phyloP scores from a whole-genome alignment of 2,329 filamentous ascomycete genomes.

The Alternaria metachromatica region DNA sequence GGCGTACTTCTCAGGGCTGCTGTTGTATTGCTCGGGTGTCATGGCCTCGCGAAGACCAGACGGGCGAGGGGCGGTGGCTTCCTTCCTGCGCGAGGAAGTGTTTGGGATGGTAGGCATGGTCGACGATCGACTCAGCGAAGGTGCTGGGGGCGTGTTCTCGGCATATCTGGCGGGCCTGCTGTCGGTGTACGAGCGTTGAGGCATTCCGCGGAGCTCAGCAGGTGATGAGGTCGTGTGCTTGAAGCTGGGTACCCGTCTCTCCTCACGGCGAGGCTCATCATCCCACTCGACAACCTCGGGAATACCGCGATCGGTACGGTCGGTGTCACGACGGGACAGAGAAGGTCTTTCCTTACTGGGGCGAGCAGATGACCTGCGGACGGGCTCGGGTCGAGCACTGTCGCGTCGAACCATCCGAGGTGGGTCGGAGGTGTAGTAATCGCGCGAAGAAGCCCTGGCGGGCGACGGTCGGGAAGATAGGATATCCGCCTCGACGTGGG shows the following conservation, averaged over 20 bases:
- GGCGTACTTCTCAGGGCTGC: not conserved
- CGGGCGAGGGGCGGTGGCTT: slow-evolving; percentile 25
- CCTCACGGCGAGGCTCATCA: slow-evolving; percentile 24
- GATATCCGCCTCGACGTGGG: slow-evolving; percentile 31
- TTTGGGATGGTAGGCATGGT: slow-evolving; percentile 48
- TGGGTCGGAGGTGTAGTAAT: slow-evolving; percentile 37
- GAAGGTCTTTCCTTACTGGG: slow-evolving; percentile 36
- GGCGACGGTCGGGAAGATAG: slow-evolving; percentile 32
- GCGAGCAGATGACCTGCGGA: slow-evolving; percentile 45
- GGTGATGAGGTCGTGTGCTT: slow-evolving; percentile 49
- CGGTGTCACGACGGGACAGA: slow-evolving; percentile 34
- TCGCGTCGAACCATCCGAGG: slow-evolving; percentile 28
- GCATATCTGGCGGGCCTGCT: slow-evolving; percentile 30
- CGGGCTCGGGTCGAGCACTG: slow-evolving; percentile 31
- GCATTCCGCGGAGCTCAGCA: slow-evolving; percentile 34
- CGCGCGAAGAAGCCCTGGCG: slow-evolving; percentile 38
- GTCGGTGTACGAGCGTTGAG: slow-evolving; percentile 41
- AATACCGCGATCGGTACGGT: slow-evolving; percentile 37
- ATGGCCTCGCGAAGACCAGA: slow-evolving; percentile 42
- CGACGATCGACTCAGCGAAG: slow-evolving; percentile 51
- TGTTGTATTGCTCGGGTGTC: slow-evolving; percentile 28
- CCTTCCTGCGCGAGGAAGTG: slow-evolving; percentile 37
- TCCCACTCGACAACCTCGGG: slow-evolving; percentile 45
- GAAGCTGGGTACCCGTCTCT: slow-evolving; percentile 42
- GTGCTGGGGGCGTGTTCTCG: slow-evolving; percentile 41